Evolutionary conservation across 306 rosid species (phyloP).

Genomic region (peach (Prunus persica)): Prunus_persica_NCBIv2 NC_034009.1:17537501-17538000

Average conservation of each 20-base stretch:
- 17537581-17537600: slow-evolving; percentile 49
- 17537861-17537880: slow-evolving; percentile 9
- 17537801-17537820: slow-evolving; percentile 19
- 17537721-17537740: slow-evolving; percentile 36
- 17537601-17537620: slow-evolving; percentile 35
- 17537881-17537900: background rate
- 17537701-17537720: slow-evolving; percentile 28
- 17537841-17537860: slow-evolving; percentile 13
- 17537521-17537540: slow-evolving; percentile 58
- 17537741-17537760: slow-evolving; percentile 42
- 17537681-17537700: slow-evolving; percentile 11
- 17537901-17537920: background rate
- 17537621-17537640: slow-evolving; percentile 13
- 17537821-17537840: slow-evolving; percentile 8
- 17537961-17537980: background rate
- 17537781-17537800: slow-evolving; percentile 25
- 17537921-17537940: background rate
- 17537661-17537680: slow-evolving; percentile 32
- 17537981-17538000: slow-evolving; percentile 72
- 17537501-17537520: slow-evolving; percentile 43
- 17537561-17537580: slow-evolving; percentile 41
- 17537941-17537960: background rate
- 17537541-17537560: slow-evolving; percentile 34
- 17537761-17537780: slow-evolving; percentile 20
- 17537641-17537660: slow-evolving; percentile 14